phyloP scores from a whole-genome alignment of 352 stramenopile species.

The Phytophthora fragariae region DNA sequence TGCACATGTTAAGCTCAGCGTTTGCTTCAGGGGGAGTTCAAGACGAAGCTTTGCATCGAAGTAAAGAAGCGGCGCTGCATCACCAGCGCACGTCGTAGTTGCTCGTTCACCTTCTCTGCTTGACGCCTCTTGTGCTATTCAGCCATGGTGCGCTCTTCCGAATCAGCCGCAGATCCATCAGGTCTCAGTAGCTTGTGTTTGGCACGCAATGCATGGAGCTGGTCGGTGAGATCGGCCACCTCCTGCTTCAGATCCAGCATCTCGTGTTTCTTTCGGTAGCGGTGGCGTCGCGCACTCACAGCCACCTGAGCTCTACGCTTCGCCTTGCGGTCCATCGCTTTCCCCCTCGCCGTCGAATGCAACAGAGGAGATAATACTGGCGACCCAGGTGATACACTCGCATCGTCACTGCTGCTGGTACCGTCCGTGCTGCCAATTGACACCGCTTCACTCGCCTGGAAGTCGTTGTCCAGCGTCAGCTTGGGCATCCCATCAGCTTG shows the following conservation, averaged over 20 bases:
- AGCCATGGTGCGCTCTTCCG: conserved; percentile 43
- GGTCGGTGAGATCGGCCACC: conserved; percentile 40
- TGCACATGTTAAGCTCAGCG: conserved; percentile 57
- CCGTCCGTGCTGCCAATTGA: conserved; percentile 7
- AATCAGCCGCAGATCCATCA: conserved; percentile 31
- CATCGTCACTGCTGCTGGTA: conserved; percentile 28
- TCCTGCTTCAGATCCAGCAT: conserved; percentile 50
- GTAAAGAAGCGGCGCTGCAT: conserved; percentile 54
- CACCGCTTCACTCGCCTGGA: neutral
- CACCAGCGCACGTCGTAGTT: conserved; percentile 59
- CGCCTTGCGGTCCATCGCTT: conserved; percentile 23
- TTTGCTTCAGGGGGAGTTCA: conserved; percentile 30
- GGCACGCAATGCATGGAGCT: conserved; percentile 44
- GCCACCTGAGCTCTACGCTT: conserved; percentile 34
- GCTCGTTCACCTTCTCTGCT: conserved; percentile 53
- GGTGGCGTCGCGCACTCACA: conserved; percentile 33
- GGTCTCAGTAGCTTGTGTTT: conserved; percentile 41
- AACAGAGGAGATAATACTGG: neutral
- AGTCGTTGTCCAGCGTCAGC: conserved; percentile 1
- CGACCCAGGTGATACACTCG: conserved; percentile 11
- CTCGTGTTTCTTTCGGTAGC: conserved; percentile 52
- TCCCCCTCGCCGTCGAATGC: neutral
- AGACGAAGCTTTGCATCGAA: conserved; percentile 48
- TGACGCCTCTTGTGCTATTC: conserved; percentile 43
- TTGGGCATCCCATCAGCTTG: conserved; percentile 24